Percentiles rank a stretch among this genome's conserved stretches.
Evolutionary conservation across 106 monocot genomes (phyloP).

Genomic region (Dactylorhiza incarnata): DNA sequence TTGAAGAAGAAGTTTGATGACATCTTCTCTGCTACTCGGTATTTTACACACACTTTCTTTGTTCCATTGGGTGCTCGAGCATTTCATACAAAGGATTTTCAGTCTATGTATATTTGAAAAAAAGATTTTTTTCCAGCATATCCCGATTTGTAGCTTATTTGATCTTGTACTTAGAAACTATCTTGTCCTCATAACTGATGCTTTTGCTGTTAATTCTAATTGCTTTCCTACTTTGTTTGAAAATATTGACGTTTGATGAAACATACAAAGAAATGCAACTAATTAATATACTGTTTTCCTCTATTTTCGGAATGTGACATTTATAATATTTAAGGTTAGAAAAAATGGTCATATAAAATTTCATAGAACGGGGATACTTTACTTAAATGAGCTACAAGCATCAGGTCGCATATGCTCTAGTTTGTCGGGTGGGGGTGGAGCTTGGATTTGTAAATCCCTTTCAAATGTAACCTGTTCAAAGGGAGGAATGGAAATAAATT

Average conservation of each 20-base stretch:
- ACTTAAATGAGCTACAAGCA: neutral
- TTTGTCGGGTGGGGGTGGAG: neutral
- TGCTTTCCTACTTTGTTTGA: neutral
- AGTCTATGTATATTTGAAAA: neutral
- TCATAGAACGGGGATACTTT: neutral
- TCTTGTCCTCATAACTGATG: neutral
- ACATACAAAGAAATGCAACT: neutral
- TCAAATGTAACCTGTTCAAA: no score
- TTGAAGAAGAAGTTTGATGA: slow-evolving; percentile 99
- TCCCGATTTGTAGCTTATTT: no score
- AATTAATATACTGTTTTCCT: neutral
- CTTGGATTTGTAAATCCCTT: neutral
- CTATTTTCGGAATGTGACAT: neutral
- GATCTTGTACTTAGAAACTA: neutral
- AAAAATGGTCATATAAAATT: neutral
- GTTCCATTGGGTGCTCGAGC: neutral
- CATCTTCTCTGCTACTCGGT: slow-evolving; percentile 99
- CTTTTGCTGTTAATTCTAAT: neutral
- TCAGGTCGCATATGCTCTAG: neutral
- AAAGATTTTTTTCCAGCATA: neutral
- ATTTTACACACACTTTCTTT: neutral
- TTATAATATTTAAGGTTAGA: neutral
- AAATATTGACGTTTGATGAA: neutral
- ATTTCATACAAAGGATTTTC: neutral
- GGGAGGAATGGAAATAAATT: no score